Base-by-base conservation (phyloP, 306 rosid genomes). In the Trichosanthes truncata region DNA sequence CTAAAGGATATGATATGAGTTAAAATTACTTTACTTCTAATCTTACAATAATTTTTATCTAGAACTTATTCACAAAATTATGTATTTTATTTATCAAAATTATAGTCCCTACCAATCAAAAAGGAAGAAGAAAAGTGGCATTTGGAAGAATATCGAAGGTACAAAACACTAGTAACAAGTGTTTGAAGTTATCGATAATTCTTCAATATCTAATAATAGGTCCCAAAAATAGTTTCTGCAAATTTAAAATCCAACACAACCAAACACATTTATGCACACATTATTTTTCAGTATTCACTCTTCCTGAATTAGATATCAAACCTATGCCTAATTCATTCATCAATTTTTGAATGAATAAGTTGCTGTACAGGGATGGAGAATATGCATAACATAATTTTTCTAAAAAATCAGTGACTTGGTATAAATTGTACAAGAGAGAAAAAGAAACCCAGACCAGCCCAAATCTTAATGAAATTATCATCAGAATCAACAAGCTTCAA, bases 401-500 rank as follows among this genome's bases (percentile, higher is more conserved):
- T 13, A 2, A 60, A 12, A 41, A 69, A 9, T 4, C 4, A 13
- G 76, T 40, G 56, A 41, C 14, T 46, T 3, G 21, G 11, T 13
- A 6, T 25, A 10, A 71, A 45, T 45, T n/a, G 21, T 53, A 9
- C 13, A 51, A 33, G 9, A 4, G 9, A 33, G 11, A 17, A 20
- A 26, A 20, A 26, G 12, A 31, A 46, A 78, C 74, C 56, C 53
- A 55, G 25, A 36, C 71, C n/a, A 17, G 35, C 40, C 45, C 17
- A 66, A 38, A 49, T 85, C 49, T 71, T 76, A 82, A 83, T n/a
- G 66, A 36, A 46, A 48, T 78, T 89, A 95, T 97, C 98, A 83
- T 91, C 87, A 81, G 86, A 87, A 75, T 85, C 84, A 79, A 83
- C 88, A 87, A 82, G 88, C 84, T 89, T 85, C 57, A 87, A 82